Base-by-base conservation (phyloP, 1,284 basidiomycete genomes). In the Naganishia sp. region DNA sequence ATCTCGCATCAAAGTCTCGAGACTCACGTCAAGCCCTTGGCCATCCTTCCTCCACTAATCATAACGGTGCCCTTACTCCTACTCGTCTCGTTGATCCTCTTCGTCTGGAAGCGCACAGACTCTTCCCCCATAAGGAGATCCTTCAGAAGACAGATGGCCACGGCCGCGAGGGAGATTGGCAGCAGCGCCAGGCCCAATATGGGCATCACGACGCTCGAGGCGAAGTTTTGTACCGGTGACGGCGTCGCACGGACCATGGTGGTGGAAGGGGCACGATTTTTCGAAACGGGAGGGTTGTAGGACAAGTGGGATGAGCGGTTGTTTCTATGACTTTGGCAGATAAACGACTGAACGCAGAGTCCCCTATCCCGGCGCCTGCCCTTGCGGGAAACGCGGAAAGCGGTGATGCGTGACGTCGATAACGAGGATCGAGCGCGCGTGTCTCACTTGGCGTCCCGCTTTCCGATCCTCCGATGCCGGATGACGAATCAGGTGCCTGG, bases 31-130 rank as follows among this genome's bases (percentile, higher is more conserved):
- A 81, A 72, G 25, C 79, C 75, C 65, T 81, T 81, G 28, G 77
- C 74, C 77, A 80, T 81, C n/a, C 79, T 71, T 21, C 78, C 80
- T 36, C 80, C 80, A 65, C 77, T 81, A 56, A 81, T 75, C 7
- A 81, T 75, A 9, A 80, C 80, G 21, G 72, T 73, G 28, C 70
- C 71, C 61, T 67, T 66, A 63, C 57, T 69, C 64, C 36, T 63
- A 45, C 36, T 49, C 10, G 36, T 39, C 42, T 55, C 55, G 36
- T 28, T 44, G 60, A 21, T 25, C 25, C 39, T 56, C 28, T 60
- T 59, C 10, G 49, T 33, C 6, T 31, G 64, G 25, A 60, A 52
- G 3, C 64, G 55, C 18, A 65, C 64, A 11, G 64, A 65, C 6
- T 65, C 55, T 36, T 57, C 61, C 7, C 48, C 49, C 18, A 52